Evolutionary conservation across 73 alveolate genomes (phyloP), one percentile per base, ranked within the genome.

Genomic region (Paramecium pentaurelia): DNA sequence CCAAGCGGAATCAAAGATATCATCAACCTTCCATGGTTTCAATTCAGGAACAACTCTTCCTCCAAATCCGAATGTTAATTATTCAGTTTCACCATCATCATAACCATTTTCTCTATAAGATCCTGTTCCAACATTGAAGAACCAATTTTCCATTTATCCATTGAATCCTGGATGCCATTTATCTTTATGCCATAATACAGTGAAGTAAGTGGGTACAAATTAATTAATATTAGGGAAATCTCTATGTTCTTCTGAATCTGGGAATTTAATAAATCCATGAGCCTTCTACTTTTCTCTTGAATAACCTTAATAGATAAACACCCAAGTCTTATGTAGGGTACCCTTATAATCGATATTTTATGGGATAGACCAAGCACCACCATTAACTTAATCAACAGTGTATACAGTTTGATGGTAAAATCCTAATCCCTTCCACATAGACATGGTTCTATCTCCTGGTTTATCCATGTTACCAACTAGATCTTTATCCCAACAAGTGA

Each of bases 321-420:
- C 73, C 91, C 91, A 80, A 80, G 44, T 47, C 73, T 40, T 80
- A 47, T 80, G 91, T 80, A 80, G 44, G 18, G 77, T 12, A 18
- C 58, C 73, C 27, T 40, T 27, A 54, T 44, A 80, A 45, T 80
- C 73, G 9, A 36, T 0, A 18, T 80, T 80, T 80, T 47, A 34
- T 10, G 38, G 37, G 22, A 80, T 22, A 22, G 34, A 22, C 91
- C 91, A 80, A 45, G 27, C 27, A 45, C 91, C 91, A 14, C 91
- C 91, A 20, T 80, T 80, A 14, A 28, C 44, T 80, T 80, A 32
- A 47, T 80, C 91, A 80, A 42, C 58, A 22, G 91, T 80, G 47
- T 80, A 80, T 3, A 64, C 58, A 25, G 91, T 25, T 6, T 11
- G 28, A 18, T 73, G 87, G 22, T 36, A 73, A 38, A 73, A 73